phyloP scores from a whole-genome alignment of 495 filamentous ascomycete species.

The Aspergillus coremiiformis region DNA sequence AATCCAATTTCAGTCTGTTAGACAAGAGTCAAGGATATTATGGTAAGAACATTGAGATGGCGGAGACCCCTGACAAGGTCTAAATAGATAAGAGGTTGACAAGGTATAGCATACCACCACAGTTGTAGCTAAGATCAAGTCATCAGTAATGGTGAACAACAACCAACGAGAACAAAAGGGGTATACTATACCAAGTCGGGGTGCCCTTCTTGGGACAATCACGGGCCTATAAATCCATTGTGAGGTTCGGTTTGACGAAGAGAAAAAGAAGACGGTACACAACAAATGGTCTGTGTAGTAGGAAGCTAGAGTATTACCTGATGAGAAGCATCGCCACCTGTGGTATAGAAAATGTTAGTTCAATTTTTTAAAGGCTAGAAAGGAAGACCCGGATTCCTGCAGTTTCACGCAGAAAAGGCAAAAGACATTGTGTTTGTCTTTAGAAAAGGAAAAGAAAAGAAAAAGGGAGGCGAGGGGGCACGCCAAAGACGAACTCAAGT shows the following conservation, averaged over 20 bases:
- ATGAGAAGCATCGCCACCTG: conserved; percentile 71
- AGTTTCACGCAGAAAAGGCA: neutral
- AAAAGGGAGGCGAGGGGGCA: neutral
- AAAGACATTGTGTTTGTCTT: neutral
- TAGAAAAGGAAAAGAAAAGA: conserved; percentile 5
- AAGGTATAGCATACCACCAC: conserved; percentile 51
- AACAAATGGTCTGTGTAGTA: neutral
- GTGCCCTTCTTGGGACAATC: conserved; percentile 93
- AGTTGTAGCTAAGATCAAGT: conserved; percentile 57
- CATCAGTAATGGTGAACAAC: conserved; percentile 10
- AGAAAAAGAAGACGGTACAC: neutral
- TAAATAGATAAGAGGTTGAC: conserved; percentile 9
- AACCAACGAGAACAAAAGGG: neutral
- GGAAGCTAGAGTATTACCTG: conserved; percentile 42
- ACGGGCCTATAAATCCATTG: conserved; percentile 54
- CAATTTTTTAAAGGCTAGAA: neutral
- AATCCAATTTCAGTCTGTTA: conserved; percentile 4
- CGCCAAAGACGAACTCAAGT: neutral
- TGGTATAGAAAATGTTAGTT: conserved; percentile 19
- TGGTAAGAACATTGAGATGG: neutral
- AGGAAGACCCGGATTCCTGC: neutral
- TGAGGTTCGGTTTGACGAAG: conserved; percentile 12
- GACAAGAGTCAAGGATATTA: conserved; percentile 3
- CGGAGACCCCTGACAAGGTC: neutral
- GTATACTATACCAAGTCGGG: conserved; percentile 66